Evolutionary conservation across 805 yeast genomes (phyloP).

Genomic region (Myxozyma sirexii): DNA sequence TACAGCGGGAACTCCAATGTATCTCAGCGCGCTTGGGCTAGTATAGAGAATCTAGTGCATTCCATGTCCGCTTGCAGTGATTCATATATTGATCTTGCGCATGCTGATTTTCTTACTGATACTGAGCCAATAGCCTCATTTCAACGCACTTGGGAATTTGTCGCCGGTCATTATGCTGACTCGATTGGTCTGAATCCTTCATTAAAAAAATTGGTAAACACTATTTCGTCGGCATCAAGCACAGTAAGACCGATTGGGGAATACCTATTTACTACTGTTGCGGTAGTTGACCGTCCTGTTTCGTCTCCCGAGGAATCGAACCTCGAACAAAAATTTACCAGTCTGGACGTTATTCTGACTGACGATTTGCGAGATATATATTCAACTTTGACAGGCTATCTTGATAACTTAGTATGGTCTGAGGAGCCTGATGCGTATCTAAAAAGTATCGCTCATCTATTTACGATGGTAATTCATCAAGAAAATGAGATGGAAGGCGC

Average conservation of each 20-base stretch:
- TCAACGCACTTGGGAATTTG: constrained; percentile 10
- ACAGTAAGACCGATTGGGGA: background rate
- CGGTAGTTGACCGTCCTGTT: background rate
- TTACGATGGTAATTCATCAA: constrained; percentile 25
- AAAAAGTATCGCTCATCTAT: constrained; percentile 21
- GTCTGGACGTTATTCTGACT: constrained; percentile 25
- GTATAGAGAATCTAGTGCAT: constrained; percentile 18
- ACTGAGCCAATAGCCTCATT: constrained; percentile 5
- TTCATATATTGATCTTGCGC: constrained; percentile 5
- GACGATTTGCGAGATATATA: constrained; percentile 10
- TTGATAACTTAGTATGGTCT: constrained; percentile 33
- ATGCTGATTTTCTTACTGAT: constrained; percentile 13
- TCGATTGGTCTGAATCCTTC: background rate
- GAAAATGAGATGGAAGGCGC: constrained; percentile 30
- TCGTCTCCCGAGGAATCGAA: background rate
- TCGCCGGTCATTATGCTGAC: constrained; percentile 6
- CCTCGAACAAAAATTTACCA: constrained; percentile 14
- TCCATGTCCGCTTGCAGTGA: constrained; percentile 2
- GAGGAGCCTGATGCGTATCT: constrained; percentile 29
- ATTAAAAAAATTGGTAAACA: background rate
- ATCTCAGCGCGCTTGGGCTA: constrained; percentile 37
- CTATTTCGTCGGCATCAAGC: background rate
- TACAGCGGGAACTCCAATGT: constrained; percentile 19
- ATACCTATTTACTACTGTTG: constrained; percentile 6
- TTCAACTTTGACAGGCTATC: constrained; percentile 23